phyloP scores from a whole-genome alignment of 208 protist genomes.

The Strigomonas culicis region DNA sequence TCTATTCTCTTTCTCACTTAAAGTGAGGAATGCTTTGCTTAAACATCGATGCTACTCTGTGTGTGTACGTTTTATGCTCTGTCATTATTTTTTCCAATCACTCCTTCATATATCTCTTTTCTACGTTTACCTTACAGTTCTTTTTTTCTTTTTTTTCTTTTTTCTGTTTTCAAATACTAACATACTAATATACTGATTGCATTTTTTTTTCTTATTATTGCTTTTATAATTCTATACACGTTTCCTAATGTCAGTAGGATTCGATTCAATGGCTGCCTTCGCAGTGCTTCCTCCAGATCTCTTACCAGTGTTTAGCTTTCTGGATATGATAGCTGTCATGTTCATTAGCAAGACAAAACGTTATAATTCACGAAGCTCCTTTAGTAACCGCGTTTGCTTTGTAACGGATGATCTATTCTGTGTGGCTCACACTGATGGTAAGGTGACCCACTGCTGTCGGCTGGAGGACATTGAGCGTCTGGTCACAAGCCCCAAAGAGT shows the following conservation, averaged over 20 bases:
- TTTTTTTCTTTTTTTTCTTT: background rate
- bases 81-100: background rate
- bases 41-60: too few relatives aligned
- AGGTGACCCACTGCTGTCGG: slow-evolving; percentile 27
- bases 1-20: too few relatives aligned
- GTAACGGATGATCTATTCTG: slow-evolving; percentile 39
- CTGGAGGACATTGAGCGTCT: slow-evolving; percentile 36
- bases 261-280: slow-evolving; percentile 4
- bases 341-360: slow-evolving; percentile 26
- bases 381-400: slow-evolving; percentile 29
- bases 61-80: too few relatives aligned
- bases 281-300: slow-evolving; percentile 7
- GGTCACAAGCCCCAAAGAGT: slow-evolving; percentile 12
- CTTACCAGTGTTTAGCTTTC: slow-evolving; percentile 9
- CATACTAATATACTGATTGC: background rate
- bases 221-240: background rate
- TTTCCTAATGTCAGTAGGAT: background rate
- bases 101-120: background rate
- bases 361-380: slow-evolving; percentile 10
- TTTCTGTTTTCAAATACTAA: background rate
- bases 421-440: slow-evolving; percentile 15
- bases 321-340: slow-evolving; percentile 21
- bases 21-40: too few relatives aligned
- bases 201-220: slow-evolving; percentile 2
- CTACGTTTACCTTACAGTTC: too few relatives aligned